Conservation (phyloP, 2,329 filamentous ascomycete species). For the Akanthomyces muscarius region DNA sequence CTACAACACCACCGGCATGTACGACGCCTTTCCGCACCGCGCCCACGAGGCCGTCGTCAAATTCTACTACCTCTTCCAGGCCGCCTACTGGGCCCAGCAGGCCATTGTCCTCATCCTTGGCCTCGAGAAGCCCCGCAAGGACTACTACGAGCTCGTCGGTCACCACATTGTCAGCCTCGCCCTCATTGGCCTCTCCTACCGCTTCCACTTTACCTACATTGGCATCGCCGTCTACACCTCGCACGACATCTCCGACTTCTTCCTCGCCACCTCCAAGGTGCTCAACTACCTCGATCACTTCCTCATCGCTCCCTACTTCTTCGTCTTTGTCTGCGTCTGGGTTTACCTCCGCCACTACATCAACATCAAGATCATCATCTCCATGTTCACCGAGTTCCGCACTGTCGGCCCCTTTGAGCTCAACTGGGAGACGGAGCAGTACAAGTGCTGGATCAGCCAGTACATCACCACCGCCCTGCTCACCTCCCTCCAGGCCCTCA, state of each 20-base stretch:
- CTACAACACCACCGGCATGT: constrained; percentile 89
- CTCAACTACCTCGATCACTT: constrained; percentile 84
- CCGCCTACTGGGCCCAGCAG: constrained; percentile 94
- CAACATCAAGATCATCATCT: constrained; percentile 73
- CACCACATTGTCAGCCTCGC: constrained; percentile 87
- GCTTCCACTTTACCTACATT: constrained; percentile 96
- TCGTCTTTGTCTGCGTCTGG: constrained; percentile 77
- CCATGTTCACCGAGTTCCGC: constrained; percentile 69
- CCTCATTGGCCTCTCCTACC: constrained; percentile 82
- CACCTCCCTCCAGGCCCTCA: constrained; percentile 65
- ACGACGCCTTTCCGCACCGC: constrained; percentile 79
- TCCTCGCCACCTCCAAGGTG: constrained; percentile 87
- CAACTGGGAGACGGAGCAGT: constrained; percentile 72
- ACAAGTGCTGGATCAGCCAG: constrained; percentile 69
- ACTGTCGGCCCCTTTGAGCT: constrained; percentile 71
- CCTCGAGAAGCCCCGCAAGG: constrained; percentile 89
- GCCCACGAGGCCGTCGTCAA: constrained; percentile 81
- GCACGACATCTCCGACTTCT: constrained; percentile 92
- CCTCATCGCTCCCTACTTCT: constrained; percentile 80
- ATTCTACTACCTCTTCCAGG: constrained; percentile 93
- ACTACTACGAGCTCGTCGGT: constrained; percentile 87
- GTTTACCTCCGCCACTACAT: constrained; percentile 85
- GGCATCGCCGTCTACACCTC: constrained; percentile 91
- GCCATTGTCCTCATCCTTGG: constrained; percentile 81
- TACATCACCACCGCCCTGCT: constrained; percentile 64